Conservation (phyloP, 257 asterid species). For the Datura wrightii region DNA sequence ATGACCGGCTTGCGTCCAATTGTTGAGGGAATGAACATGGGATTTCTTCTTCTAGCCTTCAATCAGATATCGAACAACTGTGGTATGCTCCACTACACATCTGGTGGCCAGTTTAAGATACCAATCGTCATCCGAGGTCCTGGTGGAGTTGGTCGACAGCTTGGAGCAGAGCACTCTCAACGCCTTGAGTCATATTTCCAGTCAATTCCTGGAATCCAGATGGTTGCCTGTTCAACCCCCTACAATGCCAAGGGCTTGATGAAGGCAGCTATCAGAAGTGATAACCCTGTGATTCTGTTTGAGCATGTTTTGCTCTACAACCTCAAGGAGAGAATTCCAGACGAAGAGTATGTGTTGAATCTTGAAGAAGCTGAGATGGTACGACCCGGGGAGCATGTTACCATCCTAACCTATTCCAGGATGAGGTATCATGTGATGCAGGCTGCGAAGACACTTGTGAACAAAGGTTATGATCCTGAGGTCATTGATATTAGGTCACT, state of each 20-base stretch:
- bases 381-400: constrained; percentile 76
- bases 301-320: constrained; percentile 87
- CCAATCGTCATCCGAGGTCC: constrained; percentile 90
- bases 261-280: constrained; percentile 86
- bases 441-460: constrained; percentile 75
- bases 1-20: constrained; percentile 86
- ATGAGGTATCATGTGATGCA: constrained; percentile 96
- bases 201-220: constrained; percentile 82
- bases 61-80: constrained; percentile 91
- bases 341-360: constrained; percentile 64
- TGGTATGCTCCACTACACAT: constrained; percentile 92
- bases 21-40: constrained; percentile 95
- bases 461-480: constrained; percentile 83
- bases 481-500: constrained; percentile 84
- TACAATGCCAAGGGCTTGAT: constrained; percentile 83
- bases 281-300: constrained; percentile 77
- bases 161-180: constrained; percentile 92
- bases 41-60: constrained; percentile 82
- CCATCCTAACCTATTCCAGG: constrained; percentile 78
- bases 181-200: constrained; percentile 85
- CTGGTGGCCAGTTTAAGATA: constrained; percentile 85
- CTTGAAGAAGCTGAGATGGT: constrained; percentile 95
- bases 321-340: constrained; percentile 83
- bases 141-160: constrained; percentile 95
- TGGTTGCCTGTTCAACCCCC: constrained; percentile 90